Evolutionary conservation across 495 filamentous ascomycete species (phyloP), one percentile per base, ranked within the genome.

Genomic region (Lindgomyces ingoldianus): DNA sequence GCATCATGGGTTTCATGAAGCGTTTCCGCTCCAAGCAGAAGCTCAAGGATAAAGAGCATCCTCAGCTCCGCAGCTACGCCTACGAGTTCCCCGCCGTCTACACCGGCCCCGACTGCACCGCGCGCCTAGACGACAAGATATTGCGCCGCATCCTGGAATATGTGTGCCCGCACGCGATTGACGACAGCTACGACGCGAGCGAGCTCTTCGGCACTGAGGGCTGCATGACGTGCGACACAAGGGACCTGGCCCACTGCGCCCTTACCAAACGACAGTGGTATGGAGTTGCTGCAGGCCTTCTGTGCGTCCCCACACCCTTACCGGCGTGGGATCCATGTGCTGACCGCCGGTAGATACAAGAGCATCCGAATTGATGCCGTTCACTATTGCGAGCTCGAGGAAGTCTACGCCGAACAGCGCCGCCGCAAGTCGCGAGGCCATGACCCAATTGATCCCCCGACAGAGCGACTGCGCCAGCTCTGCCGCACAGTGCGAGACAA

Each of bases 171-270:
- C 94, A 97, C 75, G 77, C 85, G 19, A 72, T 76, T 21, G 91
- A 98, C 72, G 78, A 88, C 62, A 87, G 80, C 57, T 96, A 93
- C 75, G 84, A 87, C 50, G 85, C 85, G 22, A 92, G 89, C 57
- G 94, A 98, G 77, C 83, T 90, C 71, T 91, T 89, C 65, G 81
- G 87, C 45, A 90, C 88, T 67, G 87, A 92, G 83, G 89, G 87
- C 64, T 98, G 94, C 76, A 93, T 93, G 90, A 86, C 96, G 26
- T 98, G 94, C 79, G 92, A 96, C 78, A 83, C 95, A 79, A 88
- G 93, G 64, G 93, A 98, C 73, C 83, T 98, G 58, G 87, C 91
- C 44, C 85, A 88, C 70, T 92, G 89, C 75, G 83, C 86, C 21
- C 77, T 82, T 62, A 90, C 91, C 42, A 89, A 83, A 72, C 85